phyloP scores from a whole-genome alignment of 1,284 basidiomycete species.

The Rhodofomes roseus region DNA sequence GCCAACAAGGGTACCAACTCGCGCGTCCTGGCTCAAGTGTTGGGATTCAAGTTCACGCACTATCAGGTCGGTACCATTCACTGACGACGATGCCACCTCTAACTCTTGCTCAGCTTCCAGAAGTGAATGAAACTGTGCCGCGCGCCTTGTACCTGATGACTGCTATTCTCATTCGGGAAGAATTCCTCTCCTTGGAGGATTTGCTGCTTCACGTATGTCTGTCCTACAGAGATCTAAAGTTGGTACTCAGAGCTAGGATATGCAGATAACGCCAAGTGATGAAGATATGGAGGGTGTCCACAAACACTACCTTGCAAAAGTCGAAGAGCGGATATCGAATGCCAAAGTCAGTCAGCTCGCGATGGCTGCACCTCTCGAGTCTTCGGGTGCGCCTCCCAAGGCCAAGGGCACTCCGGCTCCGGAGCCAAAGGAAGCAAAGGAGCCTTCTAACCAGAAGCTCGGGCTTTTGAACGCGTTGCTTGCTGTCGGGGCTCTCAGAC shows the following conservation, averaged over 20 bases:
- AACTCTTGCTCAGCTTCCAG: constrained; percentile 41
- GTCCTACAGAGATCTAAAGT: background rate
- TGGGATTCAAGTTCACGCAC: constrained; percentile 94
- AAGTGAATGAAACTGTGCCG: constrained; percentile 59
- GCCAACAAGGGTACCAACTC: constrained; percentile 35
- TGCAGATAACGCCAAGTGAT: constrained; percentile 74
- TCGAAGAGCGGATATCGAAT: constrained; percentile 61
- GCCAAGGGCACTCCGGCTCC: constrained; percentile 23
- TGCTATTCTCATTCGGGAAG: constrained; percentile 86
- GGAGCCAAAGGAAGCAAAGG: constrained; percentile 49
- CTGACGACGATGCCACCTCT: constrained; percentile 12
- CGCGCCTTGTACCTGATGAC: constrained; percentile 78
- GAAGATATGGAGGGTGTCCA: constrained; percentile 68
- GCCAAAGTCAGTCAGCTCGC: constrained; percentile 81
- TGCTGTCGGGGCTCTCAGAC: constrained; percentile 78
- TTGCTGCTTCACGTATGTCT: constrained; percentile 76
- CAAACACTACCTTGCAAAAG: constrained; percentile 64
- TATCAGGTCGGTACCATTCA: constrained; percentile 67
- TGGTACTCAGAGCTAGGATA: background rate
- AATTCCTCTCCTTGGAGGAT: constrained; percentile 82
- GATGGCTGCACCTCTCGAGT: constrained; percentile 86
- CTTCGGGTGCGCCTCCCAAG: constrained; percentile 32
- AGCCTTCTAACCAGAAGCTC: constrained; percentile 76
- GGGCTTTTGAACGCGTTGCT: constrained; percentile 82
- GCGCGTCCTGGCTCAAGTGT: constrained; percentile 81